Evolutionary conservation across 179 eudicot genomes (phyloP).

Genomic region (Beta corolliflora): DNA sequence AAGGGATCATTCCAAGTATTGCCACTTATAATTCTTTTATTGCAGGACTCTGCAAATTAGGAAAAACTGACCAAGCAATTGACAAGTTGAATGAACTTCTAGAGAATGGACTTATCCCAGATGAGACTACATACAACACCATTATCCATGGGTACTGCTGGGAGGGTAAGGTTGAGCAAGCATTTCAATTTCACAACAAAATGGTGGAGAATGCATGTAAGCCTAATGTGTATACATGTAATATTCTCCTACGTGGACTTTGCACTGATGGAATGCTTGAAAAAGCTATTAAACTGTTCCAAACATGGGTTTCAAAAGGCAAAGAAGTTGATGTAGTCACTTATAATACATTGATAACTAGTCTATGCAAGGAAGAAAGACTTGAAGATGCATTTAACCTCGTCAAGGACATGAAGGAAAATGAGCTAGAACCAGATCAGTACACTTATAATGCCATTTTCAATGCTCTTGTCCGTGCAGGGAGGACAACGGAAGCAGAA

Average conservation of each 20-base stretch:
- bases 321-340: conserved; percentile 67
- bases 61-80: conserved; percentile 65
- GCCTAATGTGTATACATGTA: conserved; percentile 70
- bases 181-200: conserved; percentile 77
- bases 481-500: conserved; percentile 62
- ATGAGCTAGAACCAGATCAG: conserved; percentile 59
- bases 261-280: conserved; percentile 73
- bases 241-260: conserved; percentile 78
- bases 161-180: conserved; percentile 78
- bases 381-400: conserved; percentile 63
- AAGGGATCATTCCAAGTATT: conserved; percentile 53
- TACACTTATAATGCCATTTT: conserved; percentile 62
- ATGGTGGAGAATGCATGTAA: conserved; percentile 72
- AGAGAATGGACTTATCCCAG: conserved; percentile 66
- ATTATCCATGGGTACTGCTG: conserved; percentile 80
- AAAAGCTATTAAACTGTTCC: conserved; percentile 68
- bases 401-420: conserved; percentile 61
- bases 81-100: conserved; percentile 67
- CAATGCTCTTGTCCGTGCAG: conserved; percentile 51
- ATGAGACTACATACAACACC: conserved; percentile 73
- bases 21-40: conserved; percentile 69
- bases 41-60: conserved; percentile 73
- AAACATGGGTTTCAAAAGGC: conserved; percentile 65
- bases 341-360: conserved; percentile 67
- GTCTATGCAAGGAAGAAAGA: conserved; percentile 64